Percentiles rank a stretch among this genome's conserved stretches.
These are phyloP conservation scores for Eutrema salsugineum DNA, from an alignment of 441 rosid genomes.

Conservation along the genomic window DNA sequence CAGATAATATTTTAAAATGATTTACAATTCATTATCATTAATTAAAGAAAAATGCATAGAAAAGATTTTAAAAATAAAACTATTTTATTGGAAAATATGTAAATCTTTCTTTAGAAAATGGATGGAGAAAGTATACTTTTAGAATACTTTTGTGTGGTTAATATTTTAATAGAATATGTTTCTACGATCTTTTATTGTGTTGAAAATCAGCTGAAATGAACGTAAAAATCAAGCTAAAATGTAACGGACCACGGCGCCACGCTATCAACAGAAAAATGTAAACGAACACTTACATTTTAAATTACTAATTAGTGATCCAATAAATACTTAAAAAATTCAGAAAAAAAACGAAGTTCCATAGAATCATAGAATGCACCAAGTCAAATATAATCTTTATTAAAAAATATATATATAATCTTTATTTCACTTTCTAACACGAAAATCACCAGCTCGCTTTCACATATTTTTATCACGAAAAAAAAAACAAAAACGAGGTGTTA, in stretches of 20 bases:
- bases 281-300: not conserved
- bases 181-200: not conserved
- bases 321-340: not conserved
- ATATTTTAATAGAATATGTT: not conserved
- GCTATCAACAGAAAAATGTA: not conserved
- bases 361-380: not conserved
- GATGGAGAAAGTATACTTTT: not conserved
- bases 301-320: not conserved
- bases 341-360: not conserved
- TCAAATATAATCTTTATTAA: too few relatives aligned
- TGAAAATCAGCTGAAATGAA: not conserved
- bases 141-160: conserved; percentile 13
- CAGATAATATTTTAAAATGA: not conserved
- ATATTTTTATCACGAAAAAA: not conserved
- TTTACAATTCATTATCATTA: not conserved
- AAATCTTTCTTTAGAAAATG: not conserved
- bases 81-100: too few relatives aligned
- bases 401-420: too few relatives aligned
- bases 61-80: too few relatives aligned
- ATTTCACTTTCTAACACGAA: not conserved
- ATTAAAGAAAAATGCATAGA: not conserved
- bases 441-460: not conserved
- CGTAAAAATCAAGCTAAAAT: not conserved
- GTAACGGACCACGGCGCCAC: not conserved
- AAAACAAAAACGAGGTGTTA: not conserved